Base-by-base conservation (phyloP, 306 rosid genomes). In the Rosa chinensis region DNA sequence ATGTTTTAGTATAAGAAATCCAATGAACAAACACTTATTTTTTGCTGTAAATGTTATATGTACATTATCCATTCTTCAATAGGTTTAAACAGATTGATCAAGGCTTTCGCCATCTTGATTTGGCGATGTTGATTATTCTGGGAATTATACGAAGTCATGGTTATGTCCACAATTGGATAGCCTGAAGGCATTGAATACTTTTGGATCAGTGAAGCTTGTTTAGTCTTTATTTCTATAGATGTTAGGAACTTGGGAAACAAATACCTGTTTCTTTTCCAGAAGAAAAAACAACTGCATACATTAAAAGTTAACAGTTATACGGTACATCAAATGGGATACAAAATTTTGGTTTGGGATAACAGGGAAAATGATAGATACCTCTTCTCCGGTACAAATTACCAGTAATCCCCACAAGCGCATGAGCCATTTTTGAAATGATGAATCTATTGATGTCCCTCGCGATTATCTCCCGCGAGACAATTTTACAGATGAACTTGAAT, bases 321-420 rank as follows among this genome's bases (percentile, higher is more conserved):
- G 42, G 14, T 37, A 16, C 58, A 4, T 69, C 9, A 11, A 43
- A 69, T 69, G 63, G 75, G 23, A 25, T 48, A 45, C 77, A 72
- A 79, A 79, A 56, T 42, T 68, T 63, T 3, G 68, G 47, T 66
- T 62, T 32, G 37, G 23, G 35, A 35, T 37, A 5, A 35, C 7
- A 64, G 47, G 14, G 21, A 61, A 6, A 47, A 14, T 20, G 20
- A 11, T 21, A 32, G 37, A 32, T 32, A 2, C 64, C 21, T 71
- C 6, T 20, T 72, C 42, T 32, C 42, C 23, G 4, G 43, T 25
- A 35, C 21, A 20, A 18, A 43, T 94, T 84, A 94, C 98, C 98
- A 90, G 79, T 89, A 92, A 86, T 94, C 98, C 28, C 94, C 90
- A 77, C 97, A 94, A 63, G 98, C 92, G 84, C 97, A 92, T 43